Conservation (phyloP, 495 filamentous ascomycete species). For the Chaetomidium leptoderma region DNA sequence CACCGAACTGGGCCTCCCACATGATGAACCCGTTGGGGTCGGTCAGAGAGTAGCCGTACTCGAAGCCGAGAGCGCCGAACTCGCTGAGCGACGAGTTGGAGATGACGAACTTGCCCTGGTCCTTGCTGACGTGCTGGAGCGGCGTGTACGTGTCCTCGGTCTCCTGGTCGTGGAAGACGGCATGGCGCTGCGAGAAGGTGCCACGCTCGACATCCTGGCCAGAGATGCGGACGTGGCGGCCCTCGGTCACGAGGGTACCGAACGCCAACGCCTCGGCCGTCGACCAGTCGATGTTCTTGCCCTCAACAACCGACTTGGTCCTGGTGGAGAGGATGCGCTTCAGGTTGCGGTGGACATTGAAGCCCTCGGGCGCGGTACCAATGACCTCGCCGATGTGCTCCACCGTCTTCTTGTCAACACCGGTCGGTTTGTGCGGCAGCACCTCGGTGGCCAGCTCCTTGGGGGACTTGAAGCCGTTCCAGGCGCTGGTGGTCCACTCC, state of each 20-base stretch:
- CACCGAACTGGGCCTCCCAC: slow-evolving; percentile 99
- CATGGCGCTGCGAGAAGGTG: slow-evolving; percentile 97
- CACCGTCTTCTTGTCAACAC: slow-evolving; percentile 63
- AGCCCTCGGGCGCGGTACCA: slow-evolving; percentile 71
- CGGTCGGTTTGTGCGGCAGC: slow-evolving; percentile 85
- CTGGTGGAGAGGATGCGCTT: slow-evolving; percentile 91
- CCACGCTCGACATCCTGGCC: slow-evolving; percentile 99
- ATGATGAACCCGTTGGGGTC: slow-evolving; percentile 95
- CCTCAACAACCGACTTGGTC: slow-evolving; percentile 88
- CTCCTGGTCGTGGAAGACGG: slow-evolving; percentile 96
- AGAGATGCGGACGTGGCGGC: slow-evolving; percentile 93
- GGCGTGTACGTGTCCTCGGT: slow-evolving; percentile 89
- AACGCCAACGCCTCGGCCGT: slow-evolving; percentile 97
- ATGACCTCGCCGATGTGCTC: slow-evolving; percentile 76
- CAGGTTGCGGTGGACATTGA: slow-evolving; percentile 86
- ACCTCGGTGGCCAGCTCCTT: slow-evolving; percentile 96
- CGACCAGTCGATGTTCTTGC: slow-evolving; percentile 94
- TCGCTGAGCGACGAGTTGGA: slow-evolving; percentile 96
- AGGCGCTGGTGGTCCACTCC: slow-evolving; percentile 97
- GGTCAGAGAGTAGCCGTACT: slow-evolving; percentile 96
- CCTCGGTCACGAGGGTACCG: slow-evolving; percentile 82
- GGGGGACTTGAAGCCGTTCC: slow-evolving; percentile 98
- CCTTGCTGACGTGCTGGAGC: slow-evolving; percentile 77
- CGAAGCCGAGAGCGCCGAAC: slow-evolving; percentile 92
- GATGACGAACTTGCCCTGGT: slow-evolving; percentile 92